Conservation (phyloP, 495 filamentous ascomycete species). For the Thozetella sp. region DNA sequence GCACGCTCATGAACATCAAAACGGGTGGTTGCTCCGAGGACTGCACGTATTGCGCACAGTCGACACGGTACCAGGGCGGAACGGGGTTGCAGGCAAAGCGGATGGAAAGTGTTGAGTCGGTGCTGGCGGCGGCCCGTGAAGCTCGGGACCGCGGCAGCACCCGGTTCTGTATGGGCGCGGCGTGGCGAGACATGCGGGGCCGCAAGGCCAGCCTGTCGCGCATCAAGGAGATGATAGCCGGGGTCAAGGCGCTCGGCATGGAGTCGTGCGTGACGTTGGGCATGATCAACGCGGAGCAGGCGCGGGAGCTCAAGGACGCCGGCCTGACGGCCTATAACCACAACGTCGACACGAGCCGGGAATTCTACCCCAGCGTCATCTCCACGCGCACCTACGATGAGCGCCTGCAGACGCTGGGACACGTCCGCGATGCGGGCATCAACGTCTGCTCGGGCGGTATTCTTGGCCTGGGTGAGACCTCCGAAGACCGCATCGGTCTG, state of each 20-base stretch:
- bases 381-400: constrained; percentile 84
- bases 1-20: constrained; percentile 93
- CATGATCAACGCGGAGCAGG: constrained; percentile 81
- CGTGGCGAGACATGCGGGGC: constrained; percentile 89
- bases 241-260: constrained; percentile 78
- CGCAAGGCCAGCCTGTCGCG: constrained; percentile 77
- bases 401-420: constrained; percentile 69
- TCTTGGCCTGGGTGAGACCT: constrained; percentile 74
- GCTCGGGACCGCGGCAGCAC: constrained; percentile 80
- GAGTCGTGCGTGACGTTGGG: constrained; percentile 86
- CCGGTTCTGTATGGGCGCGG: constrained; percentile 90
- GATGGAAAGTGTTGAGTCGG: constrained; percentile 74
- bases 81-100: constrained; percentile 80
- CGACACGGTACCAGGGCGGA: constrained; percentile 75
- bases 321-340: constrained; percentile 89
- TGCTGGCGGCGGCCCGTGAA: constrained; percentile 72
- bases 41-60: constrained; percentile 88
- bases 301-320: constrained; percentile 76
- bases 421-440: constrained; percentile 81
- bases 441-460: constrained; percentile 87
- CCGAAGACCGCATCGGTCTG: constrained; percentile 75
- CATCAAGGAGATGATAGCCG: constrained; percentile 78
- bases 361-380: constrained; percentile 81
- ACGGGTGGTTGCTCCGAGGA: constrained; percentile 89
- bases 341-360: constrained; percentile 84